Percentiles rank a stretch among this genome's conserved stretches.
Evolutionary conservation across 306 rosid species (phyloP).

Genomic region (Corylus heterophylla): DNA sequence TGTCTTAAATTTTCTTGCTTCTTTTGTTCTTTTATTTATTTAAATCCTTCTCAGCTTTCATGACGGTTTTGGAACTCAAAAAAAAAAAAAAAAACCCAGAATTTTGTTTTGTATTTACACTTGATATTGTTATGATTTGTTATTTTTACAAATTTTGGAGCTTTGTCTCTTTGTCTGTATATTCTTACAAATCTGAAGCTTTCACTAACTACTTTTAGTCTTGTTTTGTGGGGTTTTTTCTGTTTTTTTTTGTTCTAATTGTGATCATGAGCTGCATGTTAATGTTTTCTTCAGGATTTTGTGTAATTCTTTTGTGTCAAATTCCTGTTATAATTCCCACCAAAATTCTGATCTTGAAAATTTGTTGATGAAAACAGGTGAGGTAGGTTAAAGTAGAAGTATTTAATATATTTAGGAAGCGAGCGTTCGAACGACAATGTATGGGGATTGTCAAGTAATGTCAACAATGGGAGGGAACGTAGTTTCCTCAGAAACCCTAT

Average conservation of each 20-base stretch:
- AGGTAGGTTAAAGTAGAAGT: neutral
- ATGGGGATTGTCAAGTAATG: slow-evolving; percentile 97
- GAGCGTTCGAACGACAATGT: slow-evolving; percentile 44
- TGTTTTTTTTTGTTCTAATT: neutral
- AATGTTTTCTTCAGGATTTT: neutral
- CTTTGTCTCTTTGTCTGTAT: no score
- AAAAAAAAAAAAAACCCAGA: neutral
- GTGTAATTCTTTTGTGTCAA: neutral
- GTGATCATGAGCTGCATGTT: neutral
- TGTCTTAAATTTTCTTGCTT: slow-evolving; percentile 1
- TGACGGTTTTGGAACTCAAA: slow-evolving; percentile 4
- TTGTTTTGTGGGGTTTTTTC: neutral
- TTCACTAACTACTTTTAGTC: neutral
- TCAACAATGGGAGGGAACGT: slow-evolving; percentile 78
- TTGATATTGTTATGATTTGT: neutral
- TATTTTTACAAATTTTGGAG: neutral
- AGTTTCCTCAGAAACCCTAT: slow-evolving; percentile 63
- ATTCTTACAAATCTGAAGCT: neutral
- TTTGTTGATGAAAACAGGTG: neutral
- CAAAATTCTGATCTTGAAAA: neutral
- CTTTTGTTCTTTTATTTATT: neutral
- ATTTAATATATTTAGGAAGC: slow-evolving; percentile 7
- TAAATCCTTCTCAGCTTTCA: neutral
- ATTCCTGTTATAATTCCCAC: neutral
- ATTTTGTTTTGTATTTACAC: neutral